Conservation (phyloP, 2,329 filamentous ascomycete species). For the Colletotrichum karsti region DNA sequence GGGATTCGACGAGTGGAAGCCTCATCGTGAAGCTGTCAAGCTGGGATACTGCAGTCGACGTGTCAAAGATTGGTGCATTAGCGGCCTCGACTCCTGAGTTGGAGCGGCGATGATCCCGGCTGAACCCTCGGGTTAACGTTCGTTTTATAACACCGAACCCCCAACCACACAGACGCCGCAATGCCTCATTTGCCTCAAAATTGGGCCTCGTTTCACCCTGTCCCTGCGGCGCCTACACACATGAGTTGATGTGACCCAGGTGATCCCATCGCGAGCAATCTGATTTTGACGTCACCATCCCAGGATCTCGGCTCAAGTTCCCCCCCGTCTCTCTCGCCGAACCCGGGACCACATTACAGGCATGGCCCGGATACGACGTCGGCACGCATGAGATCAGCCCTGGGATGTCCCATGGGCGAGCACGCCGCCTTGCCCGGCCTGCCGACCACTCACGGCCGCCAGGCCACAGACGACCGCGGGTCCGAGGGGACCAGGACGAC, state of each 20-base stretch:
- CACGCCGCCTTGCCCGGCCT: not conserved
- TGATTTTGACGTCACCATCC: constrained; percentile 23
- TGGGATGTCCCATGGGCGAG: constrained; percentile 9
- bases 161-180: constrained; percentile 26
- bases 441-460: not conserved
- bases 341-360: not conserved
- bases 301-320: constrained; percentile 18
- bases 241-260: constrained; percentile 2
- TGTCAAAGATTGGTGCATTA: constrained; percentile 20
- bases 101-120: constrained; percentile 19
- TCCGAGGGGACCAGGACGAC: not conserved
- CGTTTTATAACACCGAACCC: constrained; percentile 10
- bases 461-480: not conserved
- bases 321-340: not conserved
- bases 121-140: not conserved
- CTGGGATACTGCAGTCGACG: constrained; percentile 25
- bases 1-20: not conserved
- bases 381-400: constrained; percentile 23
- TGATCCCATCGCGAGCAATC: constrained; percentile 4
- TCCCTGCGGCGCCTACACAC: not conserved
- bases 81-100: constrained; percentile 9
- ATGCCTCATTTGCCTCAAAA: constrained; percentile 28
- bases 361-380: not conserved
- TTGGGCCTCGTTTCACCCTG: constrained; percentile 22
- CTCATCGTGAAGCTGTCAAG: constrained; percentile 23